These are phyloP conservation scores for Sabuloglossum arenarium DNA, from an alignment of 495 filamentous ascomycete genomes.

Conservation along the genomic window DNA sequence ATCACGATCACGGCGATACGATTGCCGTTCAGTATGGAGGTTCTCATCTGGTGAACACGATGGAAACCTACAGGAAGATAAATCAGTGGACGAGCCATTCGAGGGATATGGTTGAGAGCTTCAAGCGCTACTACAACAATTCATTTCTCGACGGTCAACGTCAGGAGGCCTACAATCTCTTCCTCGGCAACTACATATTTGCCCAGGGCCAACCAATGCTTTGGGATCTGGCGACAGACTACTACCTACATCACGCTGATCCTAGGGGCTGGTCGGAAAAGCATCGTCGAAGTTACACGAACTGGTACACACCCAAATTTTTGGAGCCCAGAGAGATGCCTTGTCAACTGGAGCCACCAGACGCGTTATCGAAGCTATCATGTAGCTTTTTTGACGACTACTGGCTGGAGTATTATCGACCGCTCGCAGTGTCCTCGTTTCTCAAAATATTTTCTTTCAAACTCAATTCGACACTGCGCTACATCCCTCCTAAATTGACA, in stretches of 20 bases:
- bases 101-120: slow-evolving; percentile 95
- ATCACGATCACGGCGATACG: slow-evolving; percentile 88
- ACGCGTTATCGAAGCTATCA: slow-evolving; percentile 21
- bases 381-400: slow-evolving; percentile 57
- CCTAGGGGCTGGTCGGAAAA: slow-evolving; percentile 51
- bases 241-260: slow-evolving; percentile 84
- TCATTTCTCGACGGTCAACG: slow-evolving; percentile 91
- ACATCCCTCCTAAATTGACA: slow-evolving; percentile 51
- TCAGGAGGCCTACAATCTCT: slow-evolving; percentile 95
- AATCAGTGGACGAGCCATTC: slow-evolving; percentile 98
- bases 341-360: slow-evolving; percentile 21
- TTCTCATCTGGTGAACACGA: slow-evolving; percentile 93
- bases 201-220: slow-evolving; percentile 84
- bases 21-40: slow-evolving; percentile 97
- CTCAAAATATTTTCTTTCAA: slow-evolving; percentile 75
- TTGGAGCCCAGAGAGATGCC: slow-evolving; percentile 40
- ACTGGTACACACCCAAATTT: slow-evolving; percentile 70
- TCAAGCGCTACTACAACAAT: slow-evolving; percentile 98
- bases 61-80: slow-evolving; percentile 96
- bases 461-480: slow-evolving; percentile 69
- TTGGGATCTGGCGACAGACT: slow-evolving; percentile 90
- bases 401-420: slow-evolving; percentile 96
- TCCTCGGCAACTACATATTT: slow-evolving; percentile 91
- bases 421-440: slow-evolving; percentile 64
- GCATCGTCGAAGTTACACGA: slow-evolving; percentile 46